Base-by-base conservation (phyloP, 2,329 filamentous ascomycete genomes). In the Aaosphaeria pasadenensis region DNA sequence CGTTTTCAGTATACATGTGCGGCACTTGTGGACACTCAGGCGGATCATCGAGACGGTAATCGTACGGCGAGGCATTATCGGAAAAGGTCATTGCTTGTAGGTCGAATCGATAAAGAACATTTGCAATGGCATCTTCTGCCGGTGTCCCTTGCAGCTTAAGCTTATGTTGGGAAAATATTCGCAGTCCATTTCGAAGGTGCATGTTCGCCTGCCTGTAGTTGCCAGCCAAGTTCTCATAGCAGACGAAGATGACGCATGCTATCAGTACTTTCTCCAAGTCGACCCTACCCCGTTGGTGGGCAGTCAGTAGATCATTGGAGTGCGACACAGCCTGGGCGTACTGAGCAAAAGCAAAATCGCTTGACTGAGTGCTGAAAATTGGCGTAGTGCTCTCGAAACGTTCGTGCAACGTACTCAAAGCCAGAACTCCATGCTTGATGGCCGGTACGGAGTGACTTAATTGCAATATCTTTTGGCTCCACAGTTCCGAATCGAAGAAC, bases 51-150 rank as follows among this genome's bases (percentile, higher is more conserved):
- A 59, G 39, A 5, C 47, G 45, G 43, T 58, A 65, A 5, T 59
- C 46, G 49, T 65, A 65, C 6, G 55, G 56, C 5, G 59, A 60
- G 13, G 57, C 41, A 31, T 57, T 55, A 40, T 66, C 63, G 9
- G 63, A 64, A 46, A 64, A 66, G 2, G 60, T 63, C 61, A 66
- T 66, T 28, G 63, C 60, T 45, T 66, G 61, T 5, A 66, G 44
- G 43, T 64, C 60, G 48, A 66, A 62, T 7, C 61, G 59, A 43
- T 58, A 60, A 1, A 66, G 54, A 2, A 64, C 55, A 38, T 58
- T 51, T 3, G 53, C 55, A 29, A 64, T 57, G 4, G 57, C 49
- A 33, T 60, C 56, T 32, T 55, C 51, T 11, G 46, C 41, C 17
- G 50, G 42, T 35, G 49, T 52, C 4, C 44, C 48, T 3, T 32